Conservation (phyloP, 2,329 filamentous ascomycete genomes). For the Ophiocordyceps robertsii region DNA sequence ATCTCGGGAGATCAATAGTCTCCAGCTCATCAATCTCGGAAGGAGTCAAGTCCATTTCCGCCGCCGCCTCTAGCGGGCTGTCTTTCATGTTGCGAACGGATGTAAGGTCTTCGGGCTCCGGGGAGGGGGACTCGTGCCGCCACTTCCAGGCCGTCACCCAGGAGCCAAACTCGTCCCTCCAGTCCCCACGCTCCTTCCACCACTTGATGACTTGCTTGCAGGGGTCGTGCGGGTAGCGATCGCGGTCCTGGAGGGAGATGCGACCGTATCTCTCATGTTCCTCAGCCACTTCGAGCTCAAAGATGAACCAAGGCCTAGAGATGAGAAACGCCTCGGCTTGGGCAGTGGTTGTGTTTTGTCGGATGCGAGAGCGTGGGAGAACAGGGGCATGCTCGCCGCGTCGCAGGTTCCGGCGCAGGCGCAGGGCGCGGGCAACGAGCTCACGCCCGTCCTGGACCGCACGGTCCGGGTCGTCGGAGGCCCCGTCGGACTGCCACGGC, state of each 20-base stretch:
- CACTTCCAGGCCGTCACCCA: background rate
- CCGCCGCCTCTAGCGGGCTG: background rate
- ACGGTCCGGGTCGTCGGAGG: background rate
- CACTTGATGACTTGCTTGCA: background rate
- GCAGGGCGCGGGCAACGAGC: background rate
- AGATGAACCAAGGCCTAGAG: background rate
- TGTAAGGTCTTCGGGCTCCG: background rate
- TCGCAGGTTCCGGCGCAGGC: background rate
- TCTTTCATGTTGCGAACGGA: background rate
- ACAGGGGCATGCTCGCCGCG: background rate
- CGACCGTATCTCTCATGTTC: background rate
- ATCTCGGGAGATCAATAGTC: background rate
- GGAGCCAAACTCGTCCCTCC: background rate
- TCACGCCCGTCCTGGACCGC: background rate
- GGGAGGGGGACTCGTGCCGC: slow-evolving; percentile 2
- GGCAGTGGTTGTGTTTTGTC: background rate
- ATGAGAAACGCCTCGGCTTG: background rate
- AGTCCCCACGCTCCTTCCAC: background rate
- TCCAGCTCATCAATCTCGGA: background rate
- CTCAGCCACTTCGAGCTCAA: background rate
- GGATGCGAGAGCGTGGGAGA: background rate
- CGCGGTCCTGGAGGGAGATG: no score
- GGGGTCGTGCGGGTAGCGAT: background rate
- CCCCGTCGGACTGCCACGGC: background rate
- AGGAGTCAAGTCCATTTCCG: background rate